phyloP scores from a whole-genome alignment of 176 grass and related monocot genomes.

The Ensete ventricosum region DNA sequence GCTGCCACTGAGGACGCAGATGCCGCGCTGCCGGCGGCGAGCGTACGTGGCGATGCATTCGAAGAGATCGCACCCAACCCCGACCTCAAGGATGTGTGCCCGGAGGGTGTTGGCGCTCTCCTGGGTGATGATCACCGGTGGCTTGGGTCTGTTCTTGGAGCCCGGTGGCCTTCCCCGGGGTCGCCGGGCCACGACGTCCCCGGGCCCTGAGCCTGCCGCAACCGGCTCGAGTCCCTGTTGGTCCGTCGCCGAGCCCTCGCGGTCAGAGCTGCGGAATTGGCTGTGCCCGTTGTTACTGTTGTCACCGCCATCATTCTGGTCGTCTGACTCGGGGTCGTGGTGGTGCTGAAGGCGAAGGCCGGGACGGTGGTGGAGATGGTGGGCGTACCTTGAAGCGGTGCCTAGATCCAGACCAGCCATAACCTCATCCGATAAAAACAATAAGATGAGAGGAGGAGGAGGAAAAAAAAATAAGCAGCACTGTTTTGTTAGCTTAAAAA shows the following conservation, averaged over 20 bases:
- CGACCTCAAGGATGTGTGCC: conserved; percentile 95
- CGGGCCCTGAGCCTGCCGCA: conserved; percentile 16
- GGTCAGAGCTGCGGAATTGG: conserved; percentile 24
- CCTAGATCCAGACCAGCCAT: conserved; percentile 97
- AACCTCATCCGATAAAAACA: conserved; percentile 59
- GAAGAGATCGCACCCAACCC: conserved; percentile 80
- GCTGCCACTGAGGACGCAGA: conserved; percentile 92
- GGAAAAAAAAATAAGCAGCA: conserved; percentile 11
- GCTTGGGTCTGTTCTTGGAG: conserved; percentile 93
- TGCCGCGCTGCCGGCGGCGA: conserved; percentile 70
- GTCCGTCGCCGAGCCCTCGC: conserved; percentile 43
- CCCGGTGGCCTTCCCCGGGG: conserved; percentile 69
- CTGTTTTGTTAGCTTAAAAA: neutral
- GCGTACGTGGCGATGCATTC: conserved; percentile 83
- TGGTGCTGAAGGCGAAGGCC: conserved; percentile 48
- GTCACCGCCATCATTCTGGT: conserved; percentile 1
- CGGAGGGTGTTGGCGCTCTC: conserved; percentile 98
- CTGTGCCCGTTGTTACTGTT: conserved; percentile 33
- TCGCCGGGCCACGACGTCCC: conserved; percentile 41
- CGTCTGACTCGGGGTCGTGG: conserved; percentile 37
- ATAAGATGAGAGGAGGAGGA: conserved; percentile 12
- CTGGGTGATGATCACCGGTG: conserved; percentile 93
- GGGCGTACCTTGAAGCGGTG: conserved; percentile 70
- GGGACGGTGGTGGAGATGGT: conserved; percentile 64
- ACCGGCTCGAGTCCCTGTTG: conserved; percentile 21